These are phyloP conservation scores for Magnusiomyces magnusii DNA, from an alignment of 1,139 yeast species.

Conservation along the genomic window DNA sequence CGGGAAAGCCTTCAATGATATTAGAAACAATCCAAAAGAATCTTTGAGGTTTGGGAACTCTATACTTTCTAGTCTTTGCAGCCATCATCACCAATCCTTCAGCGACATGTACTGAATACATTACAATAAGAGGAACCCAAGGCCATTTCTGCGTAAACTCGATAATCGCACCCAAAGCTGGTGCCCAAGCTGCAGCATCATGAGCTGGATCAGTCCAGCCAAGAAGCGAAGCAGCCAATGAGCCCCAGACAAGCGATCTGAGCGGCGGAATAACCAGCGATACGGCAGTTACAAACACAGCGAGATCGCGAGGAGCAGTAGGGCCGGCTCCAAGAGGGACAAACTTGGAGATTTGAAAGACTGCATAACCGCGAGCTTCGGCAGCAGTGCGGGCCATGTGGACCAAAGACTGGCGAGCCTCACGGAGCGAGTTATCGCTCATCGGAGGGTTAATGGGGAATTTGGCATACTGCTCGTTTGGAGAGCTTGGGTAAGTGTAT, in stretches of 20 bases:
- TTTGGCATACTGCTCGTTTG: slow-evolving; percentile 42
- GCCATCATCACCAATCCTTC: slow-evolving; percentile 25
- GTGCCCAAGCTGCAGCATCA: not conserved
- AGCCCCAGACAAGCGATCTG: not conserved
- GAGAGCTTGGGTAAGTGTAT: slow-evolving; percentile 12
- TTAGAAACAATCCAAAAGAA: slow-evolving; percentile 25
- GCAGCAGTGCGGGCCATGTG: slow-evolving; percentile 53
- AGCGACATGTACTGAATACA: slow-evolving; percentile 23
- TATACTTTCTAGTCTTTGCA: slow-evolving; percentile 28
- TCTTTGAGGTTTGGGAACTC: slow-evolving; percentile 27
- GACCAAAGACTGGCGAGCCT: slow-evolving; percentile 53
- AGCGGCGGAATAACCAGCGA: not conserved
- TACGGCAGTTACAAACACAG: too few relatives aligned
- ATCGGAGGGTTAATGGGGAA: slow-evolving; percentile 47
- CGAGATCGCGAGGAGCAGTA: too few relatives aligned
- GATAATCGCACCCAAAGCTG: not conserved
- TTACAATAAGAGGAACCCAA: slow-evolving; percentile 15
- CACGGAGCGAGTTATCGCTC: slow-evolving; percentile 36
- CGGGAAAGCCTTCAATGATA: slow-evolving; percentile 33
- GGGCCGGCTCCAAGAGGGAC: slow-evolving; percentile 19
- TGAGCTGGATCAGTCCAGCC: not conserved
- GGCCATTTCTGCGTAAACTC: slow-evolving; percentile 12
- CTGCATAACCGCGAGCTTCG: slow-evolving; percentile 55
- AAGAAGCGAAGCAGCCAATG: not conserved
- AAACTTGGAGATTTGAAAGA: slow-evolving; percentile 41